A percentile compares a stretch with the other conserved stretches of the same genome.
These are phyloP conservation scores for Phaeosphaeriaceae sp. DNA, from an alignment of 2,329 filamentous ascomycete genomes.

Conservation along the genomic window DNA sequence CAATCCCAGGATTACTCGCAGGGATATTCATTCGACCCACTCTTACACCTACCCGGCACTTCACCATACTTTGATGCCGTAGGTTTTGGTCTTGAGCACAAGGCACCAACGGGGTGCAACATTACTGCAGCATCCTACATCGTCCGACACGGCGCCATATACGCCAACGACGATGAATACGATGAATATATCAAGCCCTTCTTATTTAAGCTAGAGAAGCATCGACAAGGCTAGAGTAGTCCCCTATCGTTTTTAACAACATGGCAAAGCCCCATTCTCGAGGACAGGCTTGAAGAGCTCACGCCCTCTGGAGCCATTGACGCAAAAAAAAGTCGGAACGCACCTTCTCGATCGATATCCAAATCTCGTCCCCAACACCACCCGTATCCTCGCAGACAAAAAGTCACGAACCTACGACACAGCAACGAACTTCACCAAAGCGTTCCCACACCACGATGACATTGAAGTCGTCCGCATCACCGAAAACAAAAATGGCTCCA, in stretches of 20 bases:
- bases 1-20: conserved; percentile 36
- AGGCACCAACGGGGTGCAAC: conserved; percentile 57
- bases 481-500: conserved; percentile 34
- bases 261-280: conserved; percentile 63
- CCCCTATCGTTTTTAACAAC: conserved; percentile 61
- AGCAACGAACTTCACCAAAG: conserved; percentile 36
- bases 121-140: conserved; percentile 57
- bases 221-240: conserved; percentile 60
- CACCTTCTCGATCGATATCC: conserved; percentile 65
- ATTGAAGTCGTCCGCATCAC: conserved; percentile 44
- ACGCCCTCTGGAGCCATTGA: conserved; percentile 52
- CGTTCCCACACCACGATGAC: conserved; percentile 34
- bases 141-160: conserved; percentile 53
- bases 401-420: conserved; percentile 46
- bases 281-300: conserved; percentile 55
- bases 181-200: conserved; percentile 58
- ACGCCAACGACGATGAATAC: conserved; percentile 58
- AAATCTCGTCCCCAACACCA: conserved; percentile 52
- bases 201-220: conserved; percentile 63
- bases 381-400: conserved; percentile 42
- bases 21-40: conserved; percentile 54
- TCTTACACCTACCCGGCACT: conserved; percentile 58
- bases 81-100: conserved; percentile 54
- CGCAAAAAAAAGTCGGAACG: conserved; percentile 63
- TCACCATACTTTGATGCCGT: conserved; percentile 57